Evolutionary conservation across 2,329 filamentous ascomycete genomes (phyloP), one percentile per base, ranked within the genome.

Genomic region (Ceratocystiopsis sp.): DNA sequence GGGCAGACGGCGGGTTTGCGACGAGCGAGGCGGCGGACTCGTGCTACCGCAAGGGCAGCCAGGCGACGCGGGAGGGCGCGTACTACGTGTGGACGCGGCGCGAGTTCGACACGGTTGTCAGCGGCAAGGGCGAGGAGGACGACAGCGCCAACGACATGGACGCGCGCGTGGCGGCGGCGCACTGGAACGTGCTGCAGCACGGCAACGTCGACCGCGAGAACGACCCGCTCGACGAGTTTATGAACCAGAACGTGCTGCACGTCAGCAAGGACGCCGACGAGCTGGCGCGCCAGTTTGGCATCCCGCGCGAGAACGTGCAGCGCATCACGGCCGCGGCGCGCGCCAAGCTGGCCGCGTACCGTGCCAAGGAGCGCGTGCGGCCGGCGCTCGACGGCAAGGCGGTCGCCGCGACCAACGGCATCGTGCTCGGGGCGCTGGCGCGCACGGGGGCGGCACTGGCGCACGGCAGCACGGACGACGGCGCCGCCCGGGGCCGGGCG

Each of bases 71-170:
- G 33, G 87, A 96, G 60, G 91, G 91, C 0, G 89, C 87, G 0
- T 96, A 84, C 57, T 95, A 96, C 53, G 74, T 95, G 3, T 98
- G 89, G 89, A 93, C 87, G 1, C 65, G 80, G 42, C 81, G 85
- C 42, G 87, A 96, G 56, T 80, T 96, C 46, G 78, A 86, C 47
- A 71, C 75, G 12, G 74, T 93, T 3, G 68, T 95, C 2, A 44
- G 46, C 21, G 49, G 76, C 2, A 29, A 29, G 25, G 25, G 10
- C 25, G 25, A 29, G 25, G 25, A 29, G 25, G 67, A 72, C 3
- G 51, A 48, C 11, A 49, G 45, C 18, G 56, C 59, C 7, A 60
- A 68, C 40, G 61, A 62, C 39, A 69, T 78, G 36, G 75, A 82
- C 46, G 78, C 78, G 18, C 73, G 78, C 3, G 73, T 94, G 15